These are phyloP conservation scores for Colletotrichum sp. DNA, from an alignment of 2,329 filamentous ascomycete genomes.

Conservation along the genomic window DNA sequence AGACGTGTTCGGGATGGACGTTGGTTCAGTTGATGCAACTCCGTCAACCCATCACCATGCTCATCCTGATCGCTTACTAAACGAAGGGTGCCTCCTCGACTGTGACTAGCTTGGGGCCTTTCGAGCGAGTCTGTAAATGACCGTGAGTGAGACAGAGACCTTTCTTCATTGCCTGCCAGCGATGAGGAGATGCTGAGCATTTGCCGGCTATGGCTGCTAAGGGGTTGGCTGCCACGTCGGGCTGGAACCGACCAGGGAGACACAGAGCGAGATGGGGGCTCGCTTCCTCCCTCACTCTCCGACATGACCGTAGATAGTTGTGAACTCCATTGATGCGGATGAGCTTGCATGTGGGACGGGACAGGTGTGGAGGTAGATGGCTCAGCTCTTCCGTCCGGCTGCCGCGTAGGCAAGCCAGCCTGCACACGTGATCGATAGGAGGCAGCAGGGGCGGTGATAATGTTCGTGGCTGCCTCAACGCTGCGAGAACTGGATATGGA, in stretches of 20 bases:
- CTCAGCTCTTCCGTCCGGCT: conserved; percentile 33
- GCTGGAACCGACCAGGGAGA: conserved; percentile 48
- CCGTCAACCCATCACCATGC: conserved; percentile 67
- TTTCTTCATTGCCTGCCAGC: conserved; percentile 48
- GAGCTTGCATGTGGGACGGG: conserved; percentile 45
- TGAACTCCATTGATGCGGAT: conserved; percentile 66
- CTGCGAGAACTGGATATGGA: conserved; percentile 61
- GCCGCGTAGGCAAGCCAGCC: conserved; percentile 31
- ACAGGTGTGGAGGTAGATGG: background rate
- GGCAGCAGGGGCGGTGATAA: conserved; percentile 44
- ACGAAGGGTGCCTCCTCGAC: conserved; percentile 44
- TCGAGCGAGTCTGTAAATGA: conserved; percentile 55
- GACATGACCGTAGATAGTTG: conserved; percentile 69
- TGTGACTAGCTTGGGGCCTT: conserved; percentile 50
- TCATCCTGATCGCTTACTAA: conserved; percentile 66
- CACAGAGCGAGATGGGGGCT: conserved; percentile 52
- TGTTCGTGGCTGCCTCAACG: conserved; percentile 48
- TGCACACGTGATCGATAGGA: conserved; percentile 39
- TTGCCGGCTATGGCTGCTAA: conserved; percentile 57
- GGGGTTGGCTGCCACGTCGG: conserved; percentile 55
- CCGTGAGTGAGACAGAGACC: conserved; percentile 40
- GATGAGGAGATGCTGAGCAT: conserved; percentile 65
- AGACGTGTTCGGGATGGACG: conserved; percentile 60
- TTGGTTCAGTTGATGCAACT: conserved; percentile 58
- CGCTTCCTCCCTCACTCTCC: conserved; percentile 61